phyloP scores from a whole-genome alignment of 73 alveolate species.

The Symbiodinium natans region DNA sequence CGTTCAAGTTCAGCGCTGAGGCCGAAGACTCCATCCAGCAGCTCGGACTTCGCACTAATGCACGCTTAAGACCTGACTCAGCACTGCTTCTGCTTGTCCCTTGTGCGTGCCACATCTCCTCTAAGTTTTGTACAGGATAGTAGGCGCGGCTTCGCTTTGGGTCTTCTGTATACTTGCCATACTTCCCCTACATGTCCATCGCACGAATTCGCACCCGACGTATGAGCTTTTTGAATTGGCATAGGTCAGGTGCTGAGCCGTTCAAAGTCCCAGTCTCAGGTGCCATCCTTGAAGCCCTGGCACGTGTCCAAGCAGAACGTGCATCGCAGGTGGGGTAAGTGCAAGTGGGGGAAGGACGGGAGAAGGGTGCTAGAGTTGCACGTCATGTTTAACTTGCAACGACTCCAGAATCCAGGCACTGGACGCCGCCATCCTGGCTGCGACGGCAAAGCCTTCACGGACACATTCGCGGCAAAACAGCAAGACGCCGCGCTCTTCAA shows the following conservation, averaged over 20 bases:
- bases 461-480: constrained; percentile 13
- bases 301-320: constrained; percentile 76
- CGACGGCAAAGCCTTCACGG: constrained; percentile 8
- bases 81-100: too few species aligned
- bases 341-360: neutral
- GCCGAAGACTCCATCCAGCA: neutral
- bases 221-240: neutral
- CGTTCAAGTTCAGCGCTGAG: neutral
- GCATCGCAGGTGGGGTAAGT: constrained; percentile 32
- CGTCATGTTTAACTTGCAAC: too few species aligned
- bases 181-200: too few species aligned
- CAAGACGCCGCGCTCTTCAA: neutral
- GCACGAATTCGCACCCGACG: too few species aligned
- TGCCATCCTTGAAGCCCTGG: constrained; percentile 75
- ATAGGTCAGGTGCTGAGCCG: neutral
- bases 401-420: too few species aligned
- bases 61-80: too few species aligned
- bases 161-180: too few species aligned
- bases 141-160: too few species aligned
- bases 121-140: too few species aligned
- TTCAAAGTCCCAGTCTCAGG: neutral
- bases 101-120: too few species aligned
- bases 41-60: neutral
- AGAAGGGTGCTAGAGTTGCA: too few species aligned
- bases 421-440: constrained; percentile 79